phyloP scores from a whole-genome alignment of 2,329 filamentous ascomycete species.

The Phaeosphaeriaceae sp. region DNA sequence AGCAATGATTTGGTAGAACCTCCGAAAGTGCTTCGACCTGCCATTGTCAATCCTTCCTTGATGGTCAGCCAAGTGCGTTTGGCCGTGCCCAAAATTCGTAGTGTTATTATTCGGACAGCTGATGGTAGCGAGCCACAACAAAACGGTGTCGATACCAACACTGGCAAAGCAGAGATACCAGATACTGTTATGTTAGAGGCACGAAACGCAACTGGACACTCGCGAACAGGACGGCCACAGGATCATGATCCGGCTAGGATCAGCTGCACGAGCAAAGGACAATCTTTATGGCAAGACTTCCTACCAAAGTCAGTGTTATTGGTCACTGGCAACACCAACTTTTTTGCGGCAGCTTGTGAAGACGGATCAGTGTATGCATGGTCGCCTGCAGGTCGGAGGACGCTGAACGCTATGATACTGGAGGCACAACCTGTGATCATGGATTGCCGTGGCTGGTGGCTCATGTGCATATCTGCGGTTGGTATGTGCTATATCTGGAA shows the following conservation, averaged over 20 bases:
- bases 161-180: constrained; percentile 58
- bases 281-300: constrained; percentile 91
- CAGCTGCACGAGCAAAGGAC: constrained; percentile 79
- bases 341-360: constrained; percentile 93
- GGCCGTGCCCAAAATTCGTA: constrained; percentile 84
- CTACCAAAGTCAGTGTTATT: constrained; percentile 86
- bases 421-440: constrained; percentile 95
- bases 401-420: constrained; percentile 83
- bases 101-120: constrained; percentile 80
- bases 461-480: constrained; percentile 86
- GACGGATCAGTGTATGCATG: constrained; percentile 89
- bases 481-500: constrained; percentile 96
- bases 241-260: constrained; percentile 84
- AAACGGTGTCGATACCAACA: constrained; percentile 52
- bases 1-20: constrained; percentile 53
- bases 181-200: constrained; percentile 82
- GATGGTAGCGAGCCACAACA: constrained; percentile 65
- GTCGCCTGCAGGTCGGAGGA: constrained; percentile 86
- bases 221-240: constrained; percentile 64
- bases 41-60: constrained; percentile 82
- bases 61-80: constrained; percentile 83
- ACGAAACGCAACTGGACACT: constrained; percentile 73
- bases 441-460: constrained; percentile 86
- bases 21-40: constrained; percentile 86
- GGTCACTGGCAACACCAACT: constrained; percentile 85